A percentile compares a stretch with the other conserved stretches of the same genome.
phyloP scores from a whole-genome alignment of 2,329 filamentous ascomycete species.

The Emericellopsis cladophorae region DNA sequence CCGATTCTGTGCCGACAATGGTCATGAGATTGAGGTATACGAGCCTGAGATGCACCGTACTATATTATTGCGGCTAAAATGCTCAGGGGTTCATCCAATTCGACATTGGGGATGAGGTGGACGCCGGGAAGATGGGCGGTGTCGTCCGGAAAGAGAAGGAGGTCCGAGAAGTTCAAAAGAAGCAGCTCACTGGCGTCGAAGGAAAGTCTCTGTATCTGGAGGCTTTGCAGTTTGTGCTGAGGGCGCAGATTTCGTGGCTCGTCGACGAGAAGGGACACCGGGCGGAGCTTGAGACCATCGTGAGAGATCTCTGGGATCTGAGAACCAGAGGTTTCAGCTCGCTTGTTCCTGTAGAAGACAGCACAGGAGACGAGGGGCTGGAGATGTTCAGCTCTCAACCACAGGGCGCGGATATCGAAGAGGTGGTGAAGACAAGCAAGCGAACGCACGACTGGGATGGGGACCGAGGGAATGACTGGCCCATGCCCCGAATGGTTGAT shows the following conservation, averaged over 20 bases:
- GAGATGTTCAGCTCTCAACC: constrained; percentile 26
- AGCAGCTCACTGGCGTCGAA: constrained; percentile 49
- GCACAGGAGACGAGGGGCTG: constrained; percentile 2
- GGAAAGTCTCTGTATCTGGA: constrained; percentile 74
- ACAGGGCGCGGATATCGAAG: constrained; percentile 4
- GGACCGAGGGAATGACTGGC: constrained; percentile 32
- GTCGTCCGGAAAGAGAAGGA: constrained; percentile 45
- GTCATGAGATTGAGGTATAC: constrained; percentile 63
- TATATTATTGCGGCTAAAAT: constrained; percentile 7
- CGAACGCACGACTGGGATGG: constrained; percentile 9
- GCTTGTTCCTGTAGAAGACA: constrained; percentile 14
- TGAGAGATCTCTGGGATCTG: constrained; percentile 77
- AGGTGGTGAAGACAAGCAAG: too few species aligned
- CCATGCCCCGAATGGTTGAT: constrained; percentile 58
- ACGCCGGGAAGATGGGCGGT: constrained; percentile 48
- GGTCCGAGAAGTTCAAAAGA: constrained; percentile 35
- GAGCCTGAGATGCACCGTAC: not conserved
- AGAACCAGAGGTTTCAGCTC: constrained; percentile 36
- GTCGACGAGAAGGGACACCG: constrained; percentile 54
- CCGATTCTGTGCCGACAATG: constrained; percentile 61
- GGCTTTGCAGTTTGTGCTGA: constrained; percentile 70
- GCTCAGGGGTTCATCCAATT: constrained; percentile 37
- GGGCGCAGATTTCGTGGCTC: constrained; percentile 69
- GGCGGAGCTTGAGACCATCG: constrained; percentile 62
- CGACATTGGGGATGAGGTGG: constrained; percentile 55